These are phyloP conservation scores for Thelonectria olida DNA, from an alignment of 2,329 filamentous ascomycete genomes.

Conservation along the genomic window DNA sequence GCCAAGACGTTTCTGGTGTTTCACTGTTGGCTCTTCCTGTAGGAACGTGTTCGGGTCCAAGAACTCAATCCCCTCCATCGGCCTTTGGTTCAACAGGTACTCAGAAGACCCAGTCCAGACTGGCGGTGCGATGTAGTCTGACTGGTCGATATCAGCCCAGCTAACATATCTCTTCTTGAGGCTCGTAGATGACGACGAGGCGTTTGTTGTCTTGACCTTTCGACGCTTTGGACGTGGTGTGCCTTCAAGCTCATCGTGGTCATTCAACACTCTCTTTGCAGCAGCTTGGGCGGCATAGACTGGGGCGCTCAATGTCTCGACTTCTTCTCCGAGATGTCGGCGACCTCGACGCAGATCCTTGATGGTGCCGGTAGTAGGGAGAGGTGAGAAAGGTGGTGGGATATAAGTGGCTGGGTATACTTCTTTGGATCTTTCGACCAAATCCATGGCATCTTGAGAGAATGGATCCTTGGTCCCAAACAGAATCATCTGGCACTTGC, in stretches of 20 bases:
- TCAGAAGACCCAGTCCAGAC: conserved; percentile 32
- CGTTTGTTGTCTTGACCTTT: conserved; percentile 24
- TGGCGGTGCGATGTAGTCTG: conserved; percentile 21
- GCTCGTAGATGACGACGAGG: conserved; percentile 2
- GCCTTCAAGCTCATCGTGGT: conserved; percentile 29
- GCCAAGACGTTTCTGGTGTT: conserved; percentile 7
- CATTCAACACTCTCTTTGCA: conserved; percentile 43
- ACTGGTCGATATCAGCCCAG: conserved; percentile 22
- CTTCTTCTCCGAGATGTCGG: conserved; percentile 51
- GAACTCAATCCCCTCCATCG: conserved; percentile 45
- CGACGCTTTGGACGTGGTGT: conserved; percentile 35
- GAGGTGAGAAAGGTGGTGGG: conserved; percentile 35
- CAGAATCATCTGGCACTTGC: conserved; percentile 57
- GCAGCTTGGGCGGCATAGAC: conserved; percentile 56
- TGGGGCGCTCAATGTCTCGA: conserved; percentile 60
- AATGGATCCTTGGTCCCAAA: conserved; percentile 53
- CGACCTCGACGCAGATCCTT: conserved; percentile 43
- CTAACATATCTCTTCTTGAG: conserved; percentile 16
- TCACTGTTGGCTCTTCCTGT: conserved; percentile 38
- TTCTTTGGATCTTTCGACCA: conserved; percentile 59
- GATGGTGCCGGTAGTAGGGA: conserved; percentile 21
- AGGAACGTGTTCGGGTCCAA: conserved; percentile 54
- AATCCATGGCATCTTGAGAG: conserved; percentile 49
- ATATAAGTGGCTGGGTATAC: conserved; percentile 51
- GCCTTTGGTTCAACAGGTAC: conserved; percentile 17